Evolutionary conservation across 345 rosid species (phyloP), one percentile per base, ranked within the genome.

Genomic region (Nasturtium officinale): DNA sequence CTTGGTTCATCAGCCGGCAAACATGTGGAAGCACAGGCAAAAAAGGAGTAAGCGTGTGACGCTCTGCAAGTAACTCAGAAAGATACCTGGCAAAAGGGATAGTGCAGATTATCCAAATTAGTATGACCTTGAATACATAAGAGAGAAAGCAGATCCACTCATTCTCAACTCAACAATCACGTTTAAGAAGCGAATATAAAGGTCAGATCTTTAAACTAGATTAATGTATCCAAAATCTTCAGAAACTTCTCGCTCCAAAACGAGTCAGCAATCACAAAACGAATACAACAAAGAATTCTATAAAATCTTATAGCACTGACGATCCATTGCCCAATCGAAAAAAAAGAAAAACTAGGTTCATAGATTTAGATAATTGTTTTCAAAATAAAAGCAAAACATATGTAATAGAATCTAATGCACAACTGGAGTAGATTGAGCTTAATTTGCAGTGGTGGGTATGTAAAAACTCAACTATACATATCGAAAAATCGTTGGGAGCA

Each of bases 21-120:
- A 83, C 78, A 82, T 79, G 71, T 61, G 96, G 96, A 28, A 95
- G 86, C 59, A 95, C 89, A 9, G 89, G 84, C 82, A 83, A 17
- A 71, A 95, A 91, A 3, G 95, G 96, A 78, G 65, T 78, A 25
- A 95, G 80, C 81, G 91, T 95, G 45, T 81, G 83, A 54, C 90
- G 93, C 83, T 95, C 97, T 33, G 82, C 96, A 38, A 88, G 74
- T 75, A 95, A 82, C 76, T 88, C 97, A 0, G 86, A 74, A 42
- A 95, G 86, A 82, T 94, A 95, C 76, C 97, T 95, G 88, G 65
- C 46, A 72, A 73, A 33, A 20, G 23, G 16, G 29, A 61, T 66
- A 40, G 62, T 32, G 26, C 33, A 56, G 57, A 67, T 15, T 0
- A 9, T 32, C 62, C 16, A 69, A 52, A 61, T 79, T 25, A 62